These are phyloP conservation scores for Mycena albidolilacea DNA, from an alignment of 768 basidiomycete species.

Conservation along the genomic window DNA sequence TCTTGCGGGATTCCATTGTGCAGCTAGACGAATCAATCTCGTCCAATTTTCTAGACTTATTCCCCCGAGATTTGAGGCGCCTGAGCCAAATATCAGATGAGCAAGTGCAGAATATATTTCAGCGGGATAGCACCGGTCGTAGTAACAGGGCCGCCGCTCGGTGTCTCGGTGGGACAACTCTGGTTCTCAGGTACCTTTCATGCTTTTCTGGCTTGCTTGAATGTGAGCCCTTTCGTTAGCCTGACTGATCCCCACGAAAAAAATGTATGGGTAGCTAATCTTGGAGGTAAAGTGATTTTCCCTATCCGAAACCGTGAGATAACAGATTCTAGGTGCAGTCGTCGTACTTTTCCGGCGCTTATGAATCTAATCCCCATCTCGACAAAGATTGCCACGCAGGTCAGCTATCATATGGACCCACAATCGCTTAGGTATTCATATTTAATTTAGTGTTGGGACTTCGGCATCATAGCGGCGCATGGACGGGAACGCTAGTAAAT, in stretches of 20 bases:
- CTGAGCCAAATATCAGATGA: slow-evolving; percentile 32
- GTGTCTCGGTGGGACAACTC: slow-evolving; percentile 70
- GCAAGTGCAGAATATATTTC: slow-evolving; percentile 32
- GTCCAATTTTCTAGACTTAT: slow-evolving; percentile 59
- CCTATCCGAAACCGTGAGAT: background rate
- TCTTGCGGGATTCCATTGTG: slow-evolving; percentile 55
- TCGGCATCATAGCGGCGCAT: slow-evolving; percentile 52
- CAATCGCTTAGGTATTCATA: slow-evolving; percentile 14
- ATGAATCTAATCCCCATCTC: slow-evolving; percentile 10
- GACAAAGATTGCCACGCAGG: slow-evolving; percentile 63
- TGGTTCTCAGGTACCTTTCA: slow-evolving; percentile 53
- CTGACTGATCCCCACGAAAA: slow-evolving; percentile 64
- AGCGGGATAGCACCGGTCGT: slow-evolving; percentile 21
- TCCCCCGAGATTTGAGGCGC: slow-evolving; percentile 51
- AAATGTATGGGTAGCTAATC: slow-evolving; percentile 73
- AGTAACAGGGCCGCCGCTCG: slow-evolving; percentile 36
- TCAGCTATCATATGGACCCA: slow-evolving; percentile 36
- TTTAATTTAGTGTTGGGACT: slow-evolving; percentile 53
- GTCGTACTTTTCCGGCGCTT: background rate
- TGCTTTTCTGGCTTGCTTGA: background rate
- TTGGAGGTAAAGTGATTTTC: slow-evolving; percentile 52
- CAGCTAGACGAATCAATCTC: slow-evolving; percentile 60
- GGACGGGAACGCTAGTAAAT: slow-evolving; percentile 61
- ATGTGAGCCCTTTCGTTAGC: slow-evolving; percentile 42
- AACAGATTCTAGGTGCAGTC: slow-evolving; percentile 19